Evolutionary conservation across 768 basidiomycete species (phyloP).

Genomic region (Leccinellum albellum): DNA sequence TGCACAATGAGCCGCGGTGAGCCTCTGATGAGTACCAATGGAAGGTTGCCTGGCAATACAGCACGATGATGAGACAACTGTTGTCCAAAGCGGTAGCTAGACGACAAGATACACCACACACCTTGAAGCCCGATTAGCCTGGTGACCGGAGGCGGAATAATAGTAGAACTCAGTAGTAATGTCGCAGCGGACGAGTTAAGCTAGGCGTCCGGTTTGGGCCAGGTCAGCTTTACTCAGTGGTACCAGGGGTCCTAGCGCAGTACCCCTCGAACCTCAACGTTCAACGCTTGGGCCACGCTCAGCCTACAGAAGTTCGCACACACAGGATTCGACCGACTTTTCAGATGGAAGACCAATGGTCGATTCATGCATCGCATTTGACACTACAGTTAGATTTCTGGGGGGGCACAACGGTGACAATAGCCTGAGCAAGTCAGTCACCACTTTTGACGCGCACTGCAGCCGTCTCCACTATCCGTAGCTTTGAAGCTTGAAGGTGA

Average conservation of each 20-base stretch:
- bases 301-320: background rate
- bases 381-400: background rate
- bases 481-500: too few relatives aligned
- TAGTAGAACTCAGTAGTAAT: background rate
- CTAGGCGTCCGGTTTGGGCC: too few relatives aligned
- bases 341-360: constrained; percentile 12
- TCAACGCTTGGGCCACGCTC: background rate
- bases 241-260: background rate
- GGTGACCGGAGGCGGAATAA: background rate
- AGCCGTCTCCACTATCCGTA: too few relatives aligned
- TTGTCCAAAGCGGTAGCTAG: background rate
- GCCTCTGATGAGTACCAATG: background rate
- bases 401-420: background rate
- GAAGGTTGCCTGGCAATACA: background rate
- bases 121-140: background rate
- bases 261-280: too few relatives aligned
- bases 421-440: too few relatives aligned
- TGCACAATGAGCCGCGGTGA: background rate
- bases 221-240: too few relatives aligned
- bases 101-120: background rate
- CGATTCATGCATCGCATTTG: background rate
- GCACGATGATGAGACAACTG: background rate
- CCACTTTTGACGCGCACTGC: background rate
- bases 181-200: too few relatives aligned
- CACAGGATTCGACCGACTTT: background rate